These are phyloP conservation scores for Ustilago loliicola DNA, from an alignment of 1,284 basidiomycete species.

Conservation along the genomic window DNA sequence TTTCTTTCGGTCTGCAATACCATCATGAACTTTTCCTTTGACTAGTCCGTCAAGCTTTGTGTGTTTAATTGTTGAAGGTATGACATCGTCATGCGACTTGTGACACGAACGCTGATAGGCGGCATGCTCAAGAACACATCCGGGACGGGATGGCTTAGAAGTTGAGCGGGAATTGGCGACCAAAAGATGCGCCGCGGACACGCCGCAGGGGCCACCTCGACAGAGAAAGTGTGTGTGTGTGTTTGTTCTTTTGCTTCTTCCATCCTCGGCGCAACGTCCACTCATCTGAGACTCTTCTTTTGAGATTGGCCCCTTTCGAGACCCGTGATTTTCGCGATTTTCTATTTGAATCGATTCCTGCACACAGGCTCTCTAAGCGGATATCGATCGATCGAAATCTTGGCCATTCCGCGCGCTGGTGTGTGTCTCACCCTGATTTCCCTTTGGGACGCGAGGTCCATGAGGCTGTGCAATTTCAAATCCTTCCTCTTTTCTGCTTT, in stretches of 20 bases:
- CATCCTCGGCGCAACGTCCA: slow-evolving; percentile 7
- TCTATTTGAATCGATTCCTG: slow-evolving; percentile 1
- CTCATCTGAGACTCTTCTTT: slow-evolving; percentile 15
- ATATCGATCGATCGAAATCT: neutral
- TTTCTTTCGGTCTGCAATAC: slow-evolving; percentile 30
- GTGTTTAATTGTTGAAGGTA: neutral
- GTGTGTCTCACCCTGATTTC: slow-evolving; percentile 7
- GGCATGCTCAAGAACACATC: neutral
- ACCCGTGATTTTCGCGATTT: slow-evolving; percentile 29
- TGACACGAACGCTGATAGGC: slow-evolving; percentile 2
- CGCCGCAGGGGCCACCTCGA: slow-evolving; percentile 29
- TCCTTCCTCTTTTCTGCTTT: neutral
- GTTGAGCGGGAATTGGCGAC: slow-evolving; percentile 11
- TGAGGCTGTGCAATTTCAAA: slow-evolving; percentile 16
- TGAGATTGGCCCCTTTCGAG: slow-evolving; percentile 1
- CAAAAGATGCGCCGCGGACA: neutral
- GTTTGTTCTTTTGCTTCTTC: slow-evolving; percentile 9
- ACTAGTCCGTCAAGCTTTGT: neutral
- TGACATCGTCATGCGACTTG: neutral
- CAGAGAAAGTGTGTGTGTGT: neutral
- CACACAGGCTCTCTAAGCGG: neutral
- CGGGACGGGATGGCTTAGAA: slow-evolving; percentile 1
- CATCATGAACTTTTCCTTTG: slow-evolving; percentile 28
- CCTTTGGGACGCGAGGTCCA: neutral
- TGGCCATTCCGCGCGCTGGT: slow-evolving; percentile 5